Evolutionary conservation across 176 grass and related monocot species (phyloP), one percentile per base, ranked within the genome.

Genomic region (Elaeis guineensis): DNA sequence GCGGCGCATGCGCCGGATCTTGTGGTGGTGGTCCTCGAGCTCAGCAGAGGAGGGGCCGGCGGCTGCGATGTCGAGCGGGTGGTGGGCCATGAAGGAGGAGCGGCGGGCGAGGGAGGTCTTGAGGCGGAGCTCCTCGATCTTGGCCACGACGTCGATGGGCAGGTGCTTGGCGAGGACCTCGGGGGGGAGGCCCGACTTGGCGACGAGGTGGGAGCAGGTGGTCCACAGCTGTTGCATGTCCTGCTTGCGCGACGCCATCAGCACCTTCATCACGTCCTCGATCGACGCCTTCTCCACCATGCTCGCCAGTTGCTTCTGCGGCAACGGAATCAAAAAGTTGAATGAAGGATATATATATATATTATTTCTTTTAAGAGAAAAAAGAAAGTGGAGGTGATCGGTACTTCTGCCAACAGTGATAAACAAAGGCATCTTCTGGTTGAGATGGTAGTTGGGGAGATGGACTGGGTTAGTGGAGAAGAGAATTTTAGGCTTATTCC

Each of bases 201-300:
- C 83, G 50, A 97, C 92, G 50, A 97, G 83, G 69, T 91, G 87
- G 2, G 92, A 97, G 92, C 92, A 97, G 8, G 92, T 91, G 18
- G 61, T 72, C 92, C 92, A 97, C 17, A 97, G 87, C 73, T 91
- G 92, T 66, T 91, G 87, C 60, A 91, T 72, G 63, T 97, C 92
- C 77, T 97, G 92, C 84, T 97, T 90, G 50, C 92, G 25, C 48
- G 92, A 97, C 62, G 92, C 92, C 65, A 91, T 66, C 8, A 97
- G 72, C 44, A 97, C 92, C 76, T 97, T 97, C 92, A 97, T 97
- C 57, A 97, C 92, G 71, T 97, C 92, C 79, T 97, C 92, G 76
- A 97, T 97, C 57, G 92, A 91, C 23, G 92, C 92, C 68, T 97
- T 97, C 83, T 97, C 92, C 51, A 97, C 87, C 78, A 91, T 88